Evolutionary conservation across 192 early-diverging fungal genomes (phyloP).

Genomic region (Helicostylum pulchrum): DNA sequence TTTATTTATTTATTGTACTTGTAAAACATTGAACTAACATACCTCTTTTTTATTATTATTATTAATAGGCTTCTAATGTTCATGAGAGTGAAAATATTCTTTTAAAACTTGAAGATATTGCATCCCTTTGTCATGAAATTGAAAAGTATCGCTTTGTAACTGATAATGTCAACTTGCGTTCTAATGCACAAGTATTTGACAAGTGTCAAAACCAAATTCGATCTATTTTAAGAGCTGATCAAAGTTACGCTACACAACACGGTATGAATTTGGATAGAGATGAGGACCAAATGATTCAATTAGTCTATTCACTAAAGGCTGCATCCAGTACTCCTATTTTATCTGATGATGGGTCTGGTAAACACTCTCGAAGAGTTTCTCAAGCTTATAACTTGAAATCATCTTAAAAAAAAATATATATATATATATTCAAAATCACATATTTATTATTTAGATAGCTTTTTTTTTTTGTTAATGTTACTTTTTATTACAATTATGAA

Average conservation of each 20-base stretch:
- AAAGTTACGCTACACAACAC: slow-evolving; percentile 35
- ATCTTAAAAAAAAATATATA: slow-evolving; percentile 2
- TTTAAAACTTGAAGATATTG: slow-evolving; percentile 22
- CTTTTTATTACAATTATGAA: slow-evolving; percentile 1
- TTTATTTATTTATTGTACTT: too few relatives aligned
- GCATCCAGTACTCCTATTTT: slow-evolving; percentile 10
- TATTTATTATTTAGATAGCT: too few relatives aligned
- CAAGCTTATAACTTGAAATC: slow-evolving; percentile 20
- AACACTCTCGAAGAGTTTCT: slow-evolving; percentile 12
- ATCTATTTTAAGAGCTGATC: slow-evolving; percentile 32
- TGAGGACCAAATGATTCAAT: slow-evolving; percentile 42
- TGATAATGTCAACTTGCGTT: slow-evolving; percentile 14
- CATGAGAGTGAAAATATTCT: slow-evolving; percentile 15
- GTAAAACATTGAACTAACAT: not conserved
- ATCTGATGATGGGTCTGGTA: slow-evolving; percentile 7
- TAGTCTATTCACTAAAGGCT: slow-evolving; percentile 33
- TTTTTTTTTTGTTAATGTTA: not conserved
- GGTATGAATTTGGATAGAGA: slow-evolving; percentile 28
- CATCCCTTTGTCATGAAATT: slow-evolving; percentile 36
- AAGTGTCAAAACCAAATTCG: slow-evolving; percentile 42
- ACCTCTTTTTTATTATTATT: not conserved
- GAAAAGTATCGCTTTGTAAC: slow-evolving; percentile 33
- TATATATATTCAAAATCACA: not conserved
- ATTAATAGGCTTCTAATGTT: too few relatives aligned
- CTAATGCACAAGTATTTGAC: slow-evolving; percentile 37